Conservation (phyloP, 2,329 filamentous ascomycete genomes). For the Phaeomoniella chlamydospora region DNA sequence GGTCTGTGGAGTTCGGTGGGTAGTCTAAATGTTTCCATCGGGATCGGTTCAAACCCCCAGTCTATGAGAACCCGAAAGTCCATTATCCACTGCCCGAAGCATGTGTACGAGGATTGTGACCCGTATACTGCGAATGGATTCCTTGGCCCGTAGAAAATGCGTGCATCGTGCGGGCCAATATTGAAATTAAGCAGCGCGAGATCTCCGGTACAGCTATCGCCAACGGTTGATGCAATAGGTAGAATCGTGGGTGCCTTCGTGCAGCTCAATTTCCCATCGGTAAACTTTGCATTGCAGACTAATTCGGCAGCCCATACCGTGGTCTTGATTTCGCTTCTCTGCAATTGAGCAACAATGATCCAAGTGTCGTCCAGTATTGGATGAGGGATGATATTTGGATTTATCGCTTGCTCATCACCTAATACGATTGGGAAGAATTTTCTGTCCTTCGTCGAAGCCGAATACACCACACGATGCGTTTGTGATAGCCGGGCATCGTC, state of each 20-base stretch:
- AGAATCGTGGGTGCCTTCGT: constrained; percentile 24
- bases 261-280: constrained; percentile 20
- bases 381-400: constrained; percentile 45
- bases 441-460: constrained; percentile 27
- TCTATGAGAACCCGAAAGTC: constrained; percentile 37
- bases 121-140: constrained; percentile 38
- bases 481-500: constrained; percentile 2
- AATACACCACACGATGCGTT: constrained; percentile 25
- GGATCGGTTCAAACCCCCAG: constrained; percentile 19
- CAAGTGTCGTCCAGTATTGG: constrained; percentile 31
- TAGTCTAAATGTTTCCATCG: constrained; percentile 21
- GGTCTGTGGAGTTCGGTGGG: constrained; percentile 42
- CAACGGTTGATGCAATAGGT: constrained; percentile 31
- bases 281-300: constrained; percentile 35
- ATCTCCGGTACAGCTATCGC: constrained; percentile 30
- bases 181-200: constrained; percentile 27
- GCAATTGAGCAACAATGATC: constrained; percentile 36
- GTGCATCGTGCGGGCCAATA: constrained; percentile 42
- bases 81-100: constrained; percentile 43
- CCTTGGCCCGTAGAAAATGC: constrained; percentile 40
- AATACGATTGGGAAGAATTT: constrained; percentile 38
- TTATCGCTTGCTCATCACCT: constrained; percentile 25
- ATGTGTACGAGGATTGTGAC: constrained; percentile 38
- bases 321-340: constrained; percentile 12
- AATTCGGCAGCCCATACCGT: constrained; percentile 27